Evolutionary conservation across 352 stramenopile species (phyloP), one percentile per base, ranked within the genome.

Genomic region (Ophiocytium majus): DNA sequence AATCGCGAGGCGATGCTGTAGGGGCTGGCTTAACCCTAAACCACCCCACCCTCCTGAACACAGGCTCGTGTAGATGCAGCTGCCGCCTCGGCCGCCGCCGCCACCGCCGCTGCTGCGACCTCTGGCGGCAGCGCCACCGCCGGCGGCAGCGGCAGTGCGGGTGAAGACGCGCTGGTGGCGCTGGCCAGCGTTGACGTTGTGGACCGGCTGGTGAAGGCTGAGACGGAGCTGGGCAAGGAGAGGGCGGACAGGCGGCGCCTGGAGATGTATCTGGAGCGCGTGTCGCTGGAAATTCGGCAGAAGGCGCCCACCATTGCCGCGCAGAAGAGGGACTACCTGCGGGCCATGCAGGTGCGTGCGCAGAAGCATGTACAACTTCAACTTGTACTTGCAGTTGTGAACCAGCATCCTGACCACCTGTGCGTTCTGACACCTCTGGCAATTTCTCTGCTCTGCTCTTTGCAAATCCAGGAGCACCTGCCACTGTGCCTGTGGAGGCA

Each of bases 241-340:
- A 5, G 35, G 5, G 66, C 66, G 32, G 66, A 78, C 5, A 5
- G 35, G 35, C 32, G 32, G 35, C 32, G 35, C 32, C 66, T 78
- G 32, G 35, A 35, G 32, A 43, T 78, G 35, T 78, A 43, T 14
- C 35, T 78, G 66, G 35, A 78, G 32, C 32, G 66, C 32, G 17
- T 78, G 5, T 17, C 32, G 32, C 5, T 17, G 32, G 66, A 78
- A 14, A 78, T 78, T 14, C 66, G 35, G 5, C 5, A 5, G 5
- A 78, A 78, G 35, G 66, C 66, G 66, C 66, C 66, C 32, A 14
- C 66, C 5, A 78, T 78, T 43, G 66, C 66, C 66, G 32, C 66
- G 32, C 66, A 78, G 66, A 78, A 78, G 66, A 5, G 32, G 5
- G 66, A 78, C 32, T 43, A 78, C 35, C 43, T 57, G 43, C 43